Evolutionary conservation across 129 eudicot species (phyloP), one percentile per base, ranked within the genome.

Genomic region (Flaveria sonorensis): DNA sequence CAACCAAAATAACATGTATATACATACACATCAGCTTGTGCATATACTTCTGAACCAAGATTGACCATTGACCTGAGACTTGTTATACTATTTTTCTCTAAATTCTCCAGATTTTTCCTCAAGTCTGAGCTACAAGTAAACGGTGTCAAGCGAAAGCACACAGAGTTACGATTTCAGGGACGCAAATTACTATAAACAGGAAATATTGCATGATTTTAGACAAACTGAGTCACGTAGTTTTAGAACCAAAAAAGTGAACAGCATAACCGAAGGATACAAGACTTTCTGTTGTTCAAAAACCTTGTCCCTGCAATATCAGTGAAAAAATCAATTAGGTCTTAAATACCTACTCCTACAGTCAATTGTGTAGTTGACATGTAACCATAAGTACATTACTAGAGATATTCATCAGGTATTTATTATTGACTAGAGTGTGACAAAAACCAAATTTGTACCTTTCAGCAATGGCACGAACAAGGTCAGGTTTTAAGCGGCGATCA

Each of bases 21-120:
- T 30, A 65, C 97, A 11, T 94, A 94, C 98, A 91, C 97, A 43
- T 94, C 93, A 59, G 98, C 98, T 86, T 94, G 97, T 79, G 78
- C 79, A 36, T 94, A 94, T 28, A 94, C 97, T 89, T 94, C 98
- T 60, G 98, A 91, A 24, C 96, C 98, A 62, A 94, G 87, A 87
- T 70, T 91, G 73, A 91, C 96, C 88, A 91, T 63, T 52, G 98
- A 86, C 82, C 88, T 87, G 68, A 94, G 82, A 76, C 89, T 89
- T 69, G 96, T 91, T 46, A 94, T 90, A 77, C 90, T 86, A 68
- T 94, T 84, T 84, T 91, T 87, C 88, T 94, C 97, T 81, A 94
- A 72, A 75, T 86, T 94, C 87, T 94, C 93, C 19, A 94, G 85
- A 76, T 89, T 91, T 69, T 68, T 86, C 48, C 81, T 86, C 76